Evolutionary conservation across 352 stramenopile species (phyloP), one percentile per base, ranked within the genome.

Genomic region (Globisporangium cylindrosporum): DNA sequence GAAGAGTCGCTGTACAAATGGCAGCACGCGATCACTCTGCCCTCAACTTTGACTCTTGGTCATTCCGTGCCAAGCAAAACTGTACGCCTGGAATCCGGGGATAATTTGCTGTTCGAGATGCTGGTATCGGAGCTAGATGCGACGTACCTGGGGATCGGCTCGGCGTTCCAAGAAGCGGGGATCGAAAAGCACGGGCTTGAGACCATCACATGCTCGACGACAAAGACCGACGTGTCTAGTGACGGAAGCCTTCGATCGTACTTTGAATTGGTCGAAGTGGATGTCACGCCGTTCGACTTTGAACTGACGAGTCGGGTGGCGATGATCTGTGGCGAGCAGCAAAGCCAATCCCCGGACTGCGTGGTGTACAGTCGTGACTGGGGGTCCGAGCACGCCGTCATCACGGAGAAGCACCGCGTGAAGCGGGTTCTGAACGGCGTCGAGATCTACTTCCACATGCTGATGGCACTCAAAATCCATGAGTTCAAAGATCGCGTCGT

Each of bases 91-190:
- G 49, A 66, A 7, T 46, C 51, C 5, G 58, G 66, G 14, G 66
- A 70, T 18, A 58, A 56, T 5, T 5, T 70, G n/a, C 41, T 63
- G 36, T 66, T 70, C 12, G 58, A 59, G 24, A 66, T 66, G 51
- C 56, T 70, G 5, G 56, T 65, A 18, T 60, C 58, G 2, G 66
- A 70, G 7, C 66, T 70, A 15, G 66, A 62, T 10, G 63, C 14
- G 15, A 68, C 51, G 34, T 70, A 66, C 24, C 9, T 38, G 5
- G 29, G 51, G 8, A 18, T 66, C 0, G 58, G 56, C 32, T 49
- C 60, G 3, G 53, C 48, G 5, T 59, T 66, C 22, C 46, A 8
- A 22, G 46, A 43, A 46, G 48, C 61, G 22, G 48, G 61, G 15
- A 20, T 66, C 18, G 20, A 66, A 22, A 7, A 8, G 48, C 2